Conservation (phyloP, 805 yeast genomes). For the Candida orba region DNA sequence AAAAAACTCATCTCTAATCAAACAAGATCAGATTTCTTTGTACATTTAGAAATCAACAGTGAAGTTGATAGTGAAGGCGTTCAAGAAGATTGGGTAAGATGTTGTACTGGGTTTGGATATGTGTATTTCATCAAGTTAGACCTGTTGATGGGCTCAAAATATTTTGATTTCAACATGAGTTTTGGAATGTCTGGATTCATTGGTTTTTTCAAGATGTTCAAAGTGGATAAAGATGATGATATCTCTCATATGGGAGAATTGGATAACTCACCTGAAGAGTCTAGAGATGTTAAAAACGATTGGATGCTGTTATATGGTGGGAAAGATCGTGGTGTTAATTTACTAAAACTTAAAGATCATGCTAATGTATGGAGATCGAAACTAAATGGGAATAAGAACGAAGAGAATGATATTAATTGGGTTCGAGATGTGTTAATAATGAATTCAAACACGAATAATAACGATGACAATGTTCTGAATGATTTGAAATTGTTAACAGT, state of each 20-base stretch:
- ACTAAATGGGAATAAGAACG: neutral
- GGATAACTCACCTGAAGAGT: neutral
- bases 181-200: constrained; percentile 21
- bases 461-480: constrained; percentile 3
- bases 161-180: constrained; percentile 19
- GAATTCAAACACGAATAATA: neutral
- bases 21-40: constrained; percentile 17
- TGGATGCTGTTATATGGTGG: constrained; percentile 17
- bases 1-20: constrained; percentile 17
- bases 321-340: constrained; percentile 17
- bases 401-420: constrained; percentile 10
- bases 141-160: constrained; percentile 11
- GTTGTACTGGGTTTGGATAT: constrained; percentile 21
- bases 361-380: constrained; percentile 19
- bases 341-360: constrained; percentile 16
- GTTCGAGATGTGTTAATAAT: constrained; percentile 16
- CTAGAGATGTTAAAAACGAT: neutral
- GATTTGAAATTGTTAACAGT: constrained; percentile 15
- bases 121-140: constrained; percentile 17
- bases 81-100: constrained; percentile 9
- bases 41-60: constrained; percentile 9
- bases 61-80: constrained; percentile 1
- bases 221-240: neutral
- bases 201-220: constrained; percentile 15
- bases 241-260: neutral